Evolutionary conservation across 305 asterid genomes (phyloP).

Genomic region (Solanum aculeatissimum): DNA sequence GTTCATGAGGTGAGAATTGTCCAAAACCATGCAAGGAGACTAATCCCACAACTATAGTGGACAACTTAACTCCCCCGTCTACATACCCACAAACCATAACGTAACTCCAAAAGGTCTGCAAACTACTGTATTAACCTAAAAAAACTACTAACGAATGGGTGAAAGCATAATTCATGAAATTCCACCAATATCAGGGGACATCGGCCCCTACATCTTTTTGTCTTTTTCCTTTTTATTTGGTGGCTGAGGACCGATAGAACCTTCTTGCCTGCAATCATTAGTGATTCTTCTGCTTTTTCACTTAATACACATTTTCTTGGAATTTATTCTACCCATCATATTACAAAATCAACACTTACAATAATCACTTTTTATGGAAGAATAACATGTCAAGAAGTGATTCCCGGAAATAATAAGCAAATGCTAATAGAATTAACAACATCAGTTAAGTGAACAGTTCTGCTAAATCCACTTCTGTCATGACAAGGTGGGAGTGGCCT

Average conservation of each 20-base stretch:
- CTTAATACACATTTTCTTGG: background rate
- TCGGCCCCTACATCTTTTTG: background rate
- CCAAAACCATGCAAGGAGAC: background rate
- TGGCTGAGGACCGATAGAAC: background rate
- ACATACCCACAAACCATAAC: background rate
- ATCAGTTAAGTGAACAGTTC: background rate
- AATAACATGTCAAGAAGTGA: background rate
- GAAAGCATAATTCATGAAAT: background rate
- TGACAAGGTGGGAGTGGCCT: background rate
- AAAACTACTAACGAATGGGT: background rate
- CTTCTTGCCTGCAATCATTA: background rate
- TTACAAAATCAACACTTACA: background rate
- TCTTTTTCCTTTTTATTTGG: background rate
- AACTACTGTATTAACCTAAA: background rate
- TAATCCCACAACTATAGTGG: background rate
- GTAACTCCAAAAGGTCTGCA: background rate
- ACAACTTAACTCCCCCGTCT: background rate
- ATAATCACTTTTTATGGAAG: background rate
- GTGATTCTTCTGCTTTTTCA: background rate
- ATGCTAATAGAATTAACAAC: background rate
- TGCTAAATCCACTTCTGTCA: background rate
- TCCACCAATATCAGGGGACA: background rate
- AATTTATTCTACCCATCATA: background rate
- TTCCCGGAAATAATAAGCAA: background rate
- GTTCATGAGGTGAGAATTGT: background rate